Evolutionary conservation across 2,329 filamentous ascomycete genomes (phyloP).

Genomic region (Rosellinia necatrix): DNA sequence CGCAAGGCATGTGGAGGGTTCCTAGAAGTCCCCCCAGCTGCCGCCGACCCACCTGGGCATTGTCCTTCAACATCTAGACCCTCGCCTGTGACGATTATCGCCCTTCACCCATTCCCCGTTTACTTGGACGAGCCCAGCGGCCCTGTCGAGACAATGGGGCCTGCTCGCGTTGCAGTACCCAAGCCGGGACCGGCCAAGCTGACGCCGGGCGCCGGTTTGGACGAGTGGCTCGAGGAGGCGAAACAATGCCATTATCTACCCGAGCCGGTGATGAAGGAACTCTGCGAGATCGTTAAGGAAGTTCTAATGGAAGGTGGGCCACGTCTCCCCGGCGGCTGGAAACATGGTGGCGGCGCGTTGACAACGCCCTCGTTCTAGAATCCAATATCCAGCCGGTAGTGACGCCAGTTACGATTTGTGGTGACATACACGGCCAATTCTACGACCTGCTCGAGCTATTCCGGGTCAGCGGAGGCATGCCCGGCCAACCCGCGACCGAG

Average conservation of each 20-base stretch:
- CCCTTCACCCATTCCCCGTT: background rate
- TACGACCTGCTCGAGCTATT: slow-evolving; percentile 98
- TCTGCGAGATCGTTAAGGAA: slow-evolving; percentile 99
- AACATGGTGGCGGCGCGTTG: background rate
- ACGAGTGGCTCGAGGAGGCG: slow-evolving; percentile 96
- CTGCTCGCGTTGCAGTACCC: slow-evolving; percentile 62
- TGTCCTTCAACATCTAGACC: slow-evolving; percentile 14
- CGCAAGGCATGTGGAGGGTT: slow-evolving; percentile 6
- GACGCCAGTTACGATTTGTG: slow-evolving; percentile 94
- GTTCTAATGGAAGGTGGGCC: slow-evolving; percentile 91
- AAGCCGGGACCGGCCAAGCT: slow-evolving; percentile 90
- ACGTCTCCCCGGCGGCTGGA: background rate
- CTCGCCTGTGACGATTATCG: background rate
- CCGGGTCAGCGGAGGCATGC: slow-evolving; percentile 95
- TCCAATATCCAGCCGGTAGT: slow-evolving; percentile 98
- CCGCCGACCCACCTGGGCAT: slow-evolving; percentile 19
- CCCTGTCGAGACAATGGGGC: slow-evolving; percentile 30
- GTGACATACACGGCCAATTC: slow-evolving; percentile 98
- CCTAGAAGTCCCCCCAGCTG: slow-evolving; percentile 7
- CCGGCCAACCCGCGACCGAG: slow-evolving; percentile 75
- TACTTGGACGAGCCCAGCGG: background rate
- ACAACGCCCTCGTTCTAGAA: slow-evolving; percentile 57
- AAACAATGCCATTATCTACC: slow-evolving; percentile 98
- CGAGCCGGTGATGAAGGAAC: slow-evolving; percentile 95
- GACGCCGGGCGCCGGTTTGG: slow-evolving; percentile 79